Conservation (phyloP, 176 grass and related monocot species). For the Bothriochloa decipiens region DNA sequence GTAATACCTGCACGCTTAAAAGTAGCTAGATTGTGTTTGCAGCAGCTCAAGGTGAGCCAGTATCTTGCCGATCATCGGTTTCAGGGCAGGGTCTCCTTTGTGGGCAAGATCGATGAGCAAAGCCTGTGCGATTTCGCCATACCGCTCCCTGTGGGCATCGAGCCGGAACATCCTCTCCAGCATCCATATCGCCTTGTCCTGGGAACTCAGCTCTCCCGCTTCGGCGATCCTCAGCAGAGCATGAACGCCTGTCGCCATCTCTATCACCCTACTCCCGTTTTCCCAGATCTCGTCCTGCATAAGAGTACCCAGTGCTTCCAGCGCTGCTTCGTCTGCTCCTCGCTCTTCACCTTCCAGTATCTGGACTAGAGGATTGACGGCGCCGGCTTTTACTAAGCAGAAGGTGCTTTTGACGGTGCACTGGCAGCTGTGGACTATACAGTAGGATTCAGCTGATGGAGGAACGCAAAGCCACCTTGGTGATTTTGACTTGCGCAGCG, state of each 20-base stretch:
- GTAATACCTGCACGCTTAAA: constrained; percentile 31
- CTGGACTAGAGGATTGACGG: constrained; percentile 53
- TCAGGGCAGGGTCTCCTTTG: constrained; percentile 63
- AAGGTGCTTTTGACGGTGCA: constrained; percentile 79
- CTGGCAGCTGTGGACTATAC: constrained; percentile 60
- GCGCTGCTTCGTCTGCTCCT: constrained; percentile 57
- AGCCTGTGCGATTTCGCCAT: constrained; percentile 55
- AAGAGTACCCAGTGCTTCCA: constrained; percentile 72
- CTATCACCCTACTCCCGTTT: constrained; percentile 64
- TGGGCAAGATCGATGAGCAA: constrained; percentile 83
- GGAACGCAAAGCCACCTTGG: constrained; percentile 68
- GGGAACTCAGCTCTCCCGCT: constrained; percentile 55
- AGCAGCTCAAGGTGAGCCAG: constrained; percentile 84
- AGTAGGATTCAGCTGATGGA: constrained; percentile 66
- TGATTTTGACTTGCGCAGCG: constrained; percentile 49
- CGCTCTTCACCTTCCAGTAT: constrained; percentile 72
- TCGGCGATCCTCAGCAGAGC: constrained; percentile 69
- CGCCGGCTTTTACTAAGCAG: constrained; percentile 77
- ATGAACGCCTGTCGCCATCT: constrained; percentile 62
- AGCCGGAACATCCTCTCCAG: constrained; percentile 76
- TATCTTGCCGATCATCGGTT: constrained; percentile 83
- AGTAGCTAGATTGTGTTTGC: constrained; percentile 86
- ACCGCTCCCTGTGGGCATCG: constrained; percentile 58
- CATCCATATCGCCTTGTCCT: constrained; percentile 86
- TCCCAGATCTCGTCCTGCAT: constrained; percentile 81